Evolutionary conservation across 2,329 filamentous ascomycete genomes (phyloP).

Genomic region (Neofusicoccum umdonicola): DNA sequence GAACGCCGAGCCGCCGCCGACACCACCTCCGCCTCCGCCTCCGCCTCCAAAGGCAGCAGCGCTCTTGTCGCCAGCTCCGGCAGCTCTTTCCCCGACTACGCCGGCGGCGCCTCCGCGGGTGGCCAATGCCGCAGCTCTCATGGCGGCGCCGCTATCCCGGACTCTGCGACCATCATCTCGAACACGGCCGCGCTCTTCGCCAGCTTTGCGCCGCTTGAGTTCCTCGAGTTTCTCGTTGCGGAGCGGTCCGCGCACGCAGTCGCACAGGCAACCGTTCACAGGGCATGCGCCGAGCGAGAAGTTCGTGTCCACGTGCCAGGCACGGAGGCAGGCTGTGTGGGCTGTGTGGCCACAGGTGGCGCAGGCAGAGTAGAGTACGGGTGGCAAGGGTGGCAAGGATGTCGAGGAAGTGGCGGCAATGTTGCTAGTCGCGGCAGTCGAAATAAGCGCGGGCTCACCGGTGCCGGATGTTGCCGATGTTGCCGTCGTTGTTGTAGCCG

Average conservation of each 20-base stretch:
- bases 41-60: not conserved
- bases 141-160: conserved; percentile 43
- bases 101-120: not conserved
- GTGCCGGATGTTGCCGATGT: not conserved
- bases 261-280: conserved; percentile 58
- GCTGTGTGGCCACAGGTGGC: conserved; percentile 61
- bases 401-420: not conserved
- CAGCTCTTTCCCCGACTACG: not conserved
- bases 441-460: not conserved
- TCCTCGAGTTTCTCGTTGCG: conserved; percentile 33
- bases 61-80: not conserved
- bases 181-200: conserved; percentile 36
- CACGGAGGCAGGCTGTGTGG: conserved; percentile 56
- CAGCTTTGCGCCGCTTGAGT: conserved; percentile 26
- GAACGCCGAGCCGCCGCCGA: not conserved
- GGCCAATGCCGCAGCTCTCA: conserved; percentile 3
- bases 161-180: conserved; percentile 44
- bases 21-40: not conserved
- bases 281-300: conserved; percentile 53
- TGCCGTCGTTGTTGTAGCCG: not conserved
- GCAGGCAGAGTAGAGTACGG: conserved; percentile 56
- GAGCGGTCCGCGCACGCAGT: conserved; percentile 53
- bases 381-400: conserved; percentile 21
- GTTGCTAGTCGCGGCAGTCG: not conserved
- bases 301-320: conserved; percentile 52